Evolutionary conservation across 2,329 filamentous ascomycete genomes (phyloP), one percentile per base, ranked within the genome.

Genomic region (Alternaria alternata): DNA sequence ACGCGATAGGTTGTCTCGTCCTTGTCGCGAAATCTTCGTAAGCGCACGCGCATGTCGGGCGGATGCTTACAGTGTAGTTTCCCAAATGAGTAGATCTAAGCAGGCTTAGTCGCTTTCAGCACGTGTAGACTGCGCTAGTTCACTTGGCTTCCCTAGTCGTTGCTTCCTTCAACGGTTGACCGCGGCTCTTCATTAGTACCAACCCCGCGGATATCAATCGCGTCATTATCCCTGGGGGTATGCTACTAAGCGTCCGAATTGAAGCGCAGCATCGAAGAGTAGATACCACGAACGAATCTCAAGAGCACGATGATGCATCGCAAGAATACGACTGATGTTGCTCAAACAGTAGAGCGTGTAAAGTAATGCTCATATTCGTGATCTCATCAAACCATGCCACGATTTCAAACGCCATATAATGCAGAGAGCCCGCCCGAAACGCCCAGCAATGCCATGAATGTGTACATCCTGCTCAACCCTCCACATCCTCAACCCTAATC

Each of bases 401-500:
- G 20, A 16, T 5, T 49, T 26, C 7, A 5, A 49, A 49, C 46
- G 24, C 46, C 46, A n/a, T 9, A 20, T n/a, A 38, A 38, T 38
- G 46, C 32, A 49, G 12, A 12, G n/a, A 38, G 20, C 20, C 16
- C 8, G n/a, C n/a, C 46, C 14, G 7, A 49, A 42, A 38, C 46
- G 16, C 32, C 30, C 14, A 18, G 11, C 4, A n/a, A 49, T 49
- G 46, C 46, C 5, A 38, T 1, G 5, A 38, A 26, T 14, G 12
- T 49, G 3, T 24, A 49, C 8, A 49, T 5, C 5, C 5, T 42
- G 20, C 6, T 59, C 30, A 63, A 12, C 70, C 68, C 1, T 59
- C 66, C 24, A 78, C 75, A 73, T 79, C 77, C 16, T 64, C 68
- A 20, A 73, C 67, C 28, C 69, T 68, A 55, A 79, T 54, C 76